Base-by-base conservation (phyloP, 495 filamentous ascomycete species). In the Hapsidospora chrysogenum region DNA sequence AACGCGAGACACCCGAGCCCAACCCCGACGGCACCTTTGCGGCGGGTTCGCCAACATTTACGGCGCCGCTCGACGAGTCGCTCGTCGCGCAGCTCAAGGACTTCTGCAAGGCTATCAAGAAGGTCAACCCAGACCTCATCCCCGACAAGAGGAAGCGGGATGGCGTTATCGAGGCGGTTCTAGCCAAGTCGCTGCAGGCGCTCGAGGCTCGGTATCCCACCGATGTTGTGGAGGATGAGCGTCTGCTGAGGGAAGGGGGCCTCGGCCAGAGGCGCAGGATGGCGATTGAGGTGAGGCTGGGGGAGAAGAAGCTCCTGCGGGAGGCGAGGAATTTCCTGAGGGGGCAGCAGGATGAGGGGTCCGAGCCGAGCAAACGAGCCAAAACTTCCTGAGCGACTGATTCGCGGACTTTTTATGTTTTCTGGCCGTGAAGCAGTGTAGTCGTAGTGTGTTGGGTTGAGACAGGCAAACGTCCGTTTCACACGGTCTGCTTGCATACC, bases 281-380 rank as follows among this genome's bases (percentile, higher is more conserved):
- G 76, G 85, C 85, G 0, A 45, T 83, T 3, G 60, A 79, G 41
- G 80, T 93, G 23, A 70, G 85, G 31, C 53, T 74, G 23, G 86
- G 85, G 7, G 86, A 94, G 54, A 92, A 92, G 48, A 58, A 66
- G 36, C 59, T 92, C n/a, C 39, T 74, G 50, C 50, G 63, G 58
- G 58, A 58, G 47, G 64, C 60, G 18, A 26, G 14, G 29, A 11
- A 15, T 19, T 27, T 14, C 11, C n/a, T 11, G 23, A 11, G 23
- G 6, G 23, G 23, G 23, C 23, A 26, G 6, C 11, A 6, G 23
- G 23, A 26, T 26, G 6, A 26, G 23, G 23, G 23, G 23, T 11
- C 23, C 11, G 23, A 26, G 23, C 6, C 23, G 23, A 26, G 23
- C 23, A 26, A 26, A 11, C 23, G 23, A 26, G 23, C 23, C 6